Evolutionary conservation across 1,284 basidiomycete species (phyloP).

Genomic region (Cryptococcus amylolentus): DNA sequence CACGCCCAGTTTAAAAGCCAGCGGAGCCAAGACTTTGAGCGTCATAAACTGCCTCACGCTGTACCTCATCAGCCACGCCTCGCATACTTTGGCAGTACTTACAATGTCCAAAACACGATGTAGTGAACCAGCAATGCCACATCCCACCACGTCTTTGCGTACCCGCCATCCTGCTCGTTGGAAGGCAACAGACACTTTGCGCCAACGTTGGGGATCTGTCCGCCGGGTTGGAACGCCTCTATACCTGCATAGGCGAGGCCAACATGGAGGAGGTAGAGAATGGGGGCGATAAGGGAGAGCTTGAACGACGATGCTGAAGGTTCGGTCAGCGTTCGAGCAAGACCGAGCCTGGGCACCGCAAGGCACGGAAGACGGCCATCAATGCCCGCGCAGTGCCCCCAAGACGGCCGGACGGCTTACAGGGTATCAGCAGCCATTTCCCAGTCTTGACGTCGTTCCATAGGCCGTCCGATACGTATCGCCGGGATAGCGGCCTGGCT

Average conservation of each 20-base stretch:
- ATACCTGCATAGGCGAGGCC: constrained; percentile 45
- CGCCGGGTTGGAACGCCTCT: constrained; percentile 35
- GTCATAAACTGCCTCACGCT: constrained; percentile 72
- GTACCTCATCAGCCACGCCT: not conserved
- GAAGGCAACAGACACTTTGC: constrained; percentile 71
- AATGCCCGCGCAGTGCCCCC: too few relatives aligned
- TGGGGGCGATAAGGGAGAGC: constrained; percentile 66
- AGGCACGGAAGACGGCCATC: too few relatives aligned
- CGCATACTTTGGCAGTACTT: constrained; percentile 3
- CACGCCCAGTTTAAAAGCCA: constrained; percentile 70
- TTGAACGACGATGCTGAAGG: constrained; percentile 63
- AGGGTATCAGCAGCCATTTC: constrained; percentile 71
- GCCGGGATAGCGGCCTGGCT: constrained; percentile 24
- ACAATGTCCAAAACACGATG: constrained; percentile 85
- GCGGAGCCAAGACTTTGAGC: constrained; percentile 64
- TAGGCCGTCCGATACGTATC: constrained; percentile 48
- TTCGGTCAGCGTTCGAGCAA: not conserved
- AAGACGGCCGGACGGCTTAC: constrained; percentile 50
- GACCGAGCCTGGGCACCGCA: too few relatives aligned
- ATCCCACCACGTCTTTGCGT: constrained; percentile 75
- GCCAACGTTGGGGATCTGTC: constrained; percentile 68
- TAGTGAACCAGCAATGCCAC: constrained; percentile 82
- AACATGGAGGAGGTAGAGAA: constrained; percentile 72
- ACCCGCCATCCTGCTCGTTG: constrained; percentile 60
- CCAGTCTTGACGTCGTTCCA: constrained; percentile 55